Conservation (phyloP, 2,329 filamentous ascomycete genomes). For the Colletotrichum magnum region DNA sequence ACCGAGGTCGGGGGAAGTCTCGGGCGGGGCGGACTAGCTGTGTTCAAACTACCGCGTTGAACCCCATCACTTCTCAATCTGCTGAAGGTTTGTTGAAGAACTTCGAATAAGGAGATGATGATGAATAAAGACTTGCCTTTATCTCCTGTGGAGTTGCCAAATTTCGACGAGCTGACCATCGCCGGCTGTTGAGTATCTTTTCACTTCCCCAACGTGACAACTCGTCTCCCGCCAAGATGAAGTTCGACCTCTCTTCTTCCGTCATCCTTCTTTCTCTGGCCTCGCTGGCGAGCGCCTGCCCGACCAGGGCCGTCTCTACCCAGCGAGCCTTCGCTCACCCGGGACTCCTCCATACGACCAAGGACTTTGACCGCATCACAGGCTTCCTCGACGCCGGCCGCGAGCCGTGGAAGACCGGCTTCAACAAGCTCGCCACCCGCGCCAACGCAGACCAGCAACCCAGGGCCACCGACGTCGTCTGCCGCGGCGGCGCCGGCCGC, state of each 20-base stretch:
- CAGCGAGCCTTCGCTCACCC: slow-evolving; percentile 15
- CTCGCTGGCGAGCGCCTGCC: slow-evolving; percentile 8
- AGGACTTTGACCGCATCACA: slow-evolving; percentile 57
- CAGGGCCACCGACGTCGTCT: slow-evolving; percentile 48
- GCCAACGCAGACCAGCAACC: slow-evolving; percentile 49
- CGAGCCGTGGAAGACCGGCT: slow-evolving; percentile 50
- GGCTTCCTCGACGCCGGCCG: slow-evolving; percentile 49
- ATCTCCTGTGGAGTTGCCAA: neutral
- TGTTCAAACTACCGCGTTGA: neutral
- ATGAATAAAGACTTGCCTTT: neutral
- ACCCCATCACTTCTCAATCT: neutral
- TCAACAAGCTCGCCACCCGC: slow-evolving; percentile 50
- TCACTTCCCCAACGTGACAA: neutral
- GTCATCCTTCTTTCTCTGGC: neutral
- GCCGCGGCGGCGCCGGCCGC: slow-evolving; percentile 47
- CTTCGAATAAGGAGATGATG: neutral
- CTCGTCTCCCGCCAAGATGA: slow-evolving; percentile 12
- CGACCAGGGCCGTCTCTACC: neutral
- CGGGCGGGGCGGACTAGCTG: neutral
- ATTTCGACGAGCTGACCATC: neutral
- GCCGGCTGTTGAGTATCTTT: neutral
- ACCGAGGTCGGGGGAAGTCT: neutral
- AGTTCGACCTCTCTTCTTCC: neutral
- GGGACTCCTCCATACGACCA: slow-evolving; percentile 50
- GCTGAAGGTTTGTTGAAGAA: neutral